Evolutionary conservation across 345 rosid genomes (phyloP).

Genomic region (Rhodamnia rubescens): DNA sequence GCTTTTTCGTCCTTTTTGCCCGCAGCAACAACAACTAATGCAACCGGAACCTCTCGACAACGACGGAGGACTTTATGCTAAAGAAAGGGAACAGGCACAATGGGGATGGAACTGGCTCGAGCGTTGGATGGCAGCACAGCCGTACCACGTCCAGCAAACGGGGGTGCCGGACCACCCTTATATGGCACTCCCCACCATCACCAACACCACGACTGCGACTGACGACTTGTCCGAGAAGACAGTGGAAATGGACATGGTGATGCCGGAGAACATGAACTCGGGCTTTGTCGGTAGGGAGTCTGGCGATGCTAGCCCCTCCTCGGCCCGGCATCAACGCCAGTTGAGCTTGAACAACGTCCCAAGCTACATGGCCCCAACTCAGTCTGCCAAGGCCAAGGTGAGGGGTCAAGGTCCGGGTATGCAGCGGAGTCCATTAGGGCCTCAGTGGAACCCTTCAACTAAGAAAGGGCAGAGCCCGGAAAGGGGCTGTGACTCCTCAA

Average conservation of each 20-base stretch:
- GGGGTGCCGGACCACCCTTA: constrained; percentile 41
- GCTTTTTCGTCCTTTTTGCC: not conserved
- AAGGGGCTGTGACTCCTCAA: constrained; percentile 57
- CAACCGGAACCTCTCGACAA: constrained; percentile 14
- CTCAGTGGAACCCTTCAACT: constrained; percentile 76
- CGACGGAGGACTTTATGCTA: constrained; percentile 19
- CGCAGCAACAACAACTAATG: constrained; percentile 17
- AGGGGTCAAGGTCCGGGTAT: constrained; percentile 30
- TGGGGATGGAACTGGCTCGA: constrained; percentile 98
- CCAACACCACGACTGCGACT: constrained; percentile 31
- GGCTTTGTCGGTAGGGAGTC: constrained; percentile 15
- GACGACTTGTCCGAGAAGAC: constrained; percentile 81
- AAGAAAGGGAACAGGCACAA: constrained; percentile 39
- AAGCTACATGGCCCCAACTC: constrained; percentile 85
- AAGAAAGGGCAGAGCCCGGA: constrained; percentile 30
- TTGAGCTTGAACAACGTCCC: constrained; percentile 30
- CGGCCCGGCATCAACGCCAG: constrained; percentile 25
- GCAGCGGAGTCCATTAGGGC: constrained; percentile 27
- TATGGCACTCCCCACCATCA: constrained; percentile 30
- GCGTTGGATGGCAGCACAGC: constrained; percentile 88
- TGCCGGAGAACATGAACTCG: constrained; percentile 16
- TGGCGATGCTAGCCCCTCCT: constrained; percentile 17
- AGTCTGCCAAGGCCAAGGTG: constrained; percentile 82
- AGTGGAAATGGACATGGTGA: constrained; percentile 53
- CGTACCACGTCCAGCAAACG: constrained; percentile 27